A percentile compares a stretch with the other conserved stretches of the same genome.
These are phyloP conservation scores for Zelonia costaricensis DNA, from an alignment of 208 protist species.

Conservation along the genomic window DNA sequence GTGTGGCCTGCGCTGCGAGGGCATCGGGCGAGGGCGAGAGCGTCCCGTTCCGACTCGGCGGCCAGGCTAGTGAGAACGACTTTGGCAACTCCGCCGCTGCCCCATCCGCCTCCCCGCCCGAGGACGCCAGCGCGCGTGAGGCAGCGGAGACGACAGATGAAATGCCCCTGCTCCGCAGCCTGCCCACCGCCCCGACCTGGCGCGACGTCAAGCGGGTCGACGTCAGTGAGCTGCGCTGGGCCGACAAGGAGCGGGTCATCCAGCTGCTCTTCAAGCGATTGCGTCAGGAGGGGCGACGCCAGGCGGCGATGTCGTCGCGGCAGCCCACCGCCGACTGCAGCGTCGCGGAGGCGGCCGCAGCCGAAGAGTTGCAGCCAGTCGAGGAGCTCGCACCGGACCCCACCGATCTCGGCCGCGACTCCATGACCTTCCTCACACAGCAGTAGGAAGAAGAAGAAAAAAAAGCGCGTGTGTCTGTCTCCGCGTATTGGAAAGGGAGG, in stretches of 20 bases:
- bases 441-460: conserved; percentile 26
- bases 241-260: conserved; percentile 90
- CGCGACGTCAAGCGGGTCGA: conserved; percentile 67
- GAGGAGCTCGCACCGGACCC: not conserved
- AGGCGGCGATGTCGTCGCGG: not conserved
- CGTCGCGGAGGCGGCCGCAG: not conserved
- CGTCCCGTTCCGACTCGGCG: conserved; percentile 4
- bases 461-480: too few relatives aligned
- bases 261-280: conserved; percentile 80
- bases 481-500: too few relatives aligned
- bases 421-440: conserved; percentile 54
- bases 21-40: too few relatives aligned
- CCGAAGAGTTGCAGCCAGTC: too few relatives aligned
- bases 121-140: not conserved
- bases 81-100: too few relatives aligned
- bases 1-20: too few relatives aligned
- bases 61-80: not conserved
- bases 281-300: conserved; percentile 33
- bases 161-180: conserved; percentile 5
- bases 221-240: conserved; percentile 79
- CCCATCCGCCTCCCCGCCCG: not conserved
- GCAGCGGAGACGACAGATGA: not conserved
- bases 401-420: conserved; percentile 7
- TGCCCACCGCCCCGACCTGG: conserved; percentile 52
- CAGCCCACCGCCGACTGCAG: too few relatives aligned